Base-by-base conservation (phyloP, 495 filamentous ascomycete genomes). In the Trypethelium eluteriae region DNA sequence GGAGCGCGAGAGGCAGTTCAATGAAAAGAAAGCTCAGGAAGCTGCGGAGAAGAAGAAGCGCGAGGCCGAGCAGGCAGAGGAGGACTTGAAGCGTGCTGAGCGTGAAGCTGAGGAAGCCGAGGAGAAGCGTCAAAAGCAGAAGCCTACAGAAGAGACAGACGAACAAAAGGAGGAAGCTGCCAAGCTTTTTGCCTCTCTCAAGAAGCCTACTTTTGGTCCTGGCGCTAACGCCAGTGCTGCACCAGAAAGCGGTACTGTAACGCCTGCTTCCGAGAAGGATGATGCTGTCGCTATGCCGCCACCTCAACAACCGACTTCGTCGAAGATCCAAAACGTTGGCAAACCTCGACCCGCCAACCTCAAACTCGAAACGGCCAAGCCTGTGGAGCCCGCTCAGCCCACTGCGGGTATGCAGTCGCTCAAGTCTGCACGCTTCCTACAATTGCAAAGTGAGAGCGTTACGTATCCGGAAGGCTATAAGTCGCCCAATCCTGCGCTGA, bases 341-440 rank as follows among this genome's bases (percentile, higher is more conserved):
- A 86, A 86, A 70, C 84, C 79, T 46, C 93, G 93, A 82, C 91
- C 92, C 35, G 84, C 86, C 64, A 84, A 87, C 35, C 85, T 96
- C 68, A 96, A 95, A 77, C 81, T 96, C 62, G 87, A 92, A 61
- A 94, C 89, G 63, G 86, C 82, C 62, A 93, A 89, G 76, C 78
- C 88, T 49, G 86, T 93, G 25, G 94, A 98, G 78, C 88, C 94
- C 56, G 84, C 89, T 46, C 91, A 95, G 75, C 93, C 91, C 4
- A 97, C 90, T 66, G 90, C 94, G 39, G 92, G 91, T 56, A 89
- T 99, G 72, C 93, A 93, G 75, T 86, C 93, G 14, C 83, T 99
- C 41, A 89, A 89, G 73, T 91, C 91, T 7, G 92, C 94, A 65
- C 88, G 93, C 35, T 90, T 92, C 76, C 78, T 99, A 39, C 80